Conservation (phyloP, 2,329 filamentous ascomycete species). For the Monilinia vaccinii-corymbosi region DNA sequence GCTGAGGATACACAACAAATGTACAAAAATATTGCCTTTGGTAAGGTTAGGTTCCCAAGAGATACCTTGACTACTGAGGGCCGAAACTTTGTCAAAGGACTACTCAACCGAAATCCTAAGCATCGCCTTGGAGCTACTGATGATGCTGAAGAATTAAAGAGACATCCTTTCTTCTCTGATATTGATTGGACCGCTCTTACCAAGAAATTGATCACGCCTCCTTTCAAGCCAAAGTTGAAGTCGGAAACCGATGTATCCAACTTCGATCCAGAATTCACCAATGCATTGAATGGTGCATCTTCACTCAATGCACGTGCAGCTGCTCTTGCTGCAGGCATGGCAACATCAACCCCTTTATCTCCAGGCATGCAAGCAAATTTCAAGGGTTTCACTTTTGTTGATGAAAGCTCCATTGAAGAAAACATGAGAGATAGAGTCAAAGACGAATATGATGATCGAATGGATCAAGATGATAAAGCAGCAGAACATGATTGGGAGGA, state of each 20-base stretch:
- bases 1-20: constrained; percentile 99
- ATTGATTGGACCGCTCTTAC: constrained; percentile 84
- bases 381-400: constrained; percentile 97
- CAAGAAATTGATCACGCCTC: constrained; percentile 88
- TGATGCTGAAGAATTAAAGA: constrained; percentile 90
- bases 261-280: constrained; percentile 98
- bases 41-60: constrained; percentile 91
- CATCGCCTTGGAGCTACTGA: constrained; percentile 84
- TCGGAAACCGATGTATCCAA: constrained; percentile 95
- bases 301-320: constrained; percentile 89
- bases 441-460: constrained; percentile 47
- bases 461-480: constrained; percentile 48
- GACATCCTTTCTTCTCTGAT: constrained; percentile 88
- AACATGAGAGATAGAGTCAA: constrained; percentile 52
- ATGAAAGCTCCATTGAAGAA: constrained; percentile 88
- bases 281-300: constrained; percentile 75
- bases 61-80: constrained; percentile 93
- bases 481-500: constrained; percentile 28
- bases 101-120: constrained; percentile 93
- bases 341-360: constrained; percentile 83
- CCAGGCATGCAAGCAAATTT: constrained; percentile 97
- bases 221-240: constrained; percentile 96
- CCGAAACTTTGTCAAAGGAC: constrained; percentile 93
- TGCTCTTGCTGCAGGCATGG: constrained; percentile 74
- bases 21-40: constrained; percentile 99